Evolutionary conservation across 2,329 filamentous ascomycete genomes (phyloP).

Genomic region (Aspergillus luchuensis): DNA sequence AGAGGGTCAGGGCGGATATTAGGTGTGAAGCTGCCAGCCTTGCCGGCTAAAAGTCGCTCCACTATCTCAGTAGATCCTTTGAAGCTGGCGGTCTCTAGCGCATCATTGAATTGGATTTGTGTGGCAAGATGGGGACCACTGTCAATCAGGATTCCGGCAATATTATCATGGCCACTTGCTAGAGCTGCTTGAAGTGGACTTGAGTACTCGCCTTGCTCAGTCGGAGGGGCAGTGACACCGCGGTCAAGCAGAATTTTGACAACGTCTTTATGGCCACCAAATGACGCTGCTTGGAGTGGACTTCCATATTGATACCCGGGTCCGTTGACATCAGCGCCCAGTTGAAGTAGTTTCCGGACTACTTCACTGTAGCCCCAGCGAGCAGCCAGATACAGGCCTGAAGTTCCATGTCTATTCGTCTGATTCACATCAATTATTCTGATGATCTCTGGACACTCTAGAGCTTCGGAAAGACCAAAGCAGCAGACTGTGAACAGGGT

Average conservation of each 20-base stretch:
- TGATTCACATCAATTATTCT: neutral
- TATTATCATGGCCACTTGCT: neutral
- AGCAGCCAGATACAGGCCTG: neutral
- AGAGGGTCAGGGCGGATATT: neutral
- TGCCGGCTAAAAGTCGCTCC: neutral
- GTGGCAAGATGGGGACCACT: neutral
- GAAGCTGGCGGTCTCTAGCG: neutral
- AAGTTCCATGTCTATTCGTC: neutral
- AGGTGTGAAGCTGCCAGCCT: neutral
- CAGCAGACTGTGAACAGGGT: neutral
- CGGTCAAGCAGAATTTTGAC: neutral
- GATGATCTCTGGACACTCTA: neutral
- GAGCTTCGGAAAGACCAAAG: neutral
- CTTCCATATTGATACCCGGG: neutral
- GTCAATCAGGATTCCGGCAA: neutral
- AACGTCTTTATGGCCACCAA: neutral
- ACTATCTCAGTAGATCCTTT: neutral
- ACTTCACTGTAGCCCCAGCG: neutral
- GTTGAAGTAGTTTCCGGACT: neutral
- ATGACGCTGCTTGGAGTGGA: neutral
- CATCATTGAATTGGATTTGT: neutral
- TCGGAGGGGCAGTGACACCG: neutral
- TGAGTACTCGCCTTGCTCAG: neutral
- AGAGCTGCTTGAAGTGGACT: neutral
- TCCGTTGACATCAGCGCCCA: neutral